Evolutionary conservation across 2,329 filamentous ascomycete species (phyloP).

Genomic region (Madurella fahalii): DNA sequence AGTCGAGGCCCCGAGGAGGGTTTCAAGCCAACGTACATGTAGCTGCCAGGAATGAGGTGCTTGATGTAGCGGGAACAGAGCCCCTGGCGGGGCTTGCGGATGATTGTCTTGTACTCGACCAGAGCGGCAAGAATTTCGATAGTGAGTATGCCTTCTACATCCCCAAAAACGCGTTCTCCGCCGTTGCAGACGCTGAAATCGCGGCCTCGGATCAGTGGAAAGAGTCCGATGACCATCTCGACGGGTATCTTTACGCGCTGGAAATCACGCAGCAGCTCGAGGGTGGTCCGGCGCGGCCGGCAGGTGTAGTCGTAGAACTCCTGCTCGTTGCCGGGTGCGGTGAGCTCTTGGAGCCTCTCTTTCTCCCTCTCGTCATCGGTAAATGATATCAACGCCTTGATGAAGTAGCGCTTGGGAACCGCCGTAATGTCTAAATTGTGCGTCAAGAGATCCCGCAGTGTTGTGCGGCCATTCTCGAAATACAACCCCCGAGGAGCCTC

Average conservation of each 20-base stretch:
- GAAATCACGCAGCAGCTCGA: conserved; percentile 92
- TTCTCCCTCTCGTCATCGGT: conserved; percentile 68
- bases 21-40: conserved; percentile 57
- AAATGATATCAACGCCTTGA: conserved; percentile 72
- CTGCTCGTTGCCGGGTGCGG: conserved; percentile 72
- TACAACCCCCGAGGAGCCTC: conserved; percentile 33
- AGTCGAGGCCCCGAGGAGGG: conserved; percentile 44
- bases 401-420: conserved; percentile 84
- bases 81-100: conserved; percentile 77
- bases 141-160: not conserved
- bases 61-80: conserved; percentile 87
- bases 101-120: conserved; percentile 85
- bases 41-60: conserved; percentile 53
- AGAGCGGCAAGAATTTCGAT: conserved; percentile 79
- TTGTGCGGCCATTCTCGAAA: conserved; percentile 37
- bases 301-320: conserved; percentile 97
- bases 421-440: conserved; percentile 86
- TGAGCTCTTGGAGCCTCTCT: conserved; percentile 80
- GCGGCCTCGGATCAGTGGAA: conserved; percentile 80
- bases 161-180: conserved; percentile 26
- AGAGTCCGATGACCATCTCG: conserved; percentile 64
- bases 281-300: conserved; percentile 79
- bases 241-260: conserved; percentile 77
- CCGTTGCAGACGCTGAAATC: conserved; percentile 91
- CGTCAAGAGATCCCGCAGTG: conserved; percentile 70